Evolutionary conservation across 1,284 basidiomycete genomes (phyloP).

Genomic region (Cryptococcus sp.): DNA sequence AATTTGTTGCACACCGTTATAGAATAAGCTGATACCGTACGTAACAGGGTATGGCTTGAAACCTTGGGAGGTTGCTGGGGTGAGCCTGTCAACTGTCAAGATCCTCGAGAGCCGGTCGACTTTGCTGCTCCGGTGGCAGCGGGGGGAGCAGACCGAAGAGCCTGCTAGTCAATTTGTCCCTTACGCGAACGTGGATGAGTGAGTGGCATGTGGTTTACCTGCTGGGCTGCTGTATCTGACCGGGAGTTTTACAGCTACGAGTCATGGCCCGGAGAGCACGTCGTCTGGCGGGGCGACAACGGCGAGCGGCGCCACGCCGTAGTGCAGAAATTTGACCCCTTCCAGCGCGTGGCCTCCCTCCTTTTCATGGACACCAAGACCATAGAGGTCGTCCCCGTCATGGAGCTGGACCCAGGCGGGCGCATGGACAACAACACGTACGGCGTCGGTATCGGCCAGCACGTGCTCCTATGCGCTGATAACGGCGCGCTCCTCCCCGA

Average conservation of each 20-base stretch:
- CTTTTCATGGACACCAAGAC: conserved; percentile 32
- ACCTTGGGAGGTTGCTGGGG: conserved; percentile 21
- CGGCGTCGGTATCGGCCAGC: conserved; percentile 75
- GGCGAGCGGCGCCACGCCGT: conserved; percentile 62
- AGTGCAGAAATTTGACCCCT: conserved; percentile 71
- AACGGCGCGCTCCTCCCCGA: conserved; percentile 35
- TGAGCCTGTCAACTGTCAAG: conserved; percentile 55
- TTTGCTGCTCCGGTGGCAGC: conserved; percentile 82
- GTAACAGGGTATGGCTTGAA: conserved; percentile 19
- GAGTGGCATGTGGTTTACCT: conserved; percentile 6
- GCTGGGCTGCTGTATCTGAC: neutral
- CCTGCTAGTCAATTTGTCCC: conserved; percentile 69
- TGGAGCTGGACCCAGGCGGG: conserved; percentile 73
- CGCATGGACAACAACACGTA: conserved; percentile 55
- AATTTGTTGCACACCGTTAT: too few relatives aligned
- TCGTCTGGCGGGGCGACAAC: conserved; percentile 77
- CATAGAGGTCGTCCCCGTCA: conserved; percentile 68
- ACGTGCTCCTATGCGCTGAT: conserved; percentile 63
- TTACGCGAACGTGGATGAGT: conserved; percentile 58
- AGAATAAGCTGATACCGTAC: too few relatives aligned
- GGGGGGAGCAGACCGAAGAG: conserved; percentile 63
- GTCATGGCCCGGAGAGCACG: conserved; percentile 78
- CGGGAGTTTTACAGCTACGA: conserved; percentile 27
- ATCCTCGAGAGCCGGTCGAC: conserved; percentile 68
- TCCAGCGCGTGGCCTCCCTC: conserved; percentile 63